These are phyloP conservation scores for Suillus variegatus DNA, from an alignment of 768 basidiomycete species.

Conservation along the genomic window DNA sequence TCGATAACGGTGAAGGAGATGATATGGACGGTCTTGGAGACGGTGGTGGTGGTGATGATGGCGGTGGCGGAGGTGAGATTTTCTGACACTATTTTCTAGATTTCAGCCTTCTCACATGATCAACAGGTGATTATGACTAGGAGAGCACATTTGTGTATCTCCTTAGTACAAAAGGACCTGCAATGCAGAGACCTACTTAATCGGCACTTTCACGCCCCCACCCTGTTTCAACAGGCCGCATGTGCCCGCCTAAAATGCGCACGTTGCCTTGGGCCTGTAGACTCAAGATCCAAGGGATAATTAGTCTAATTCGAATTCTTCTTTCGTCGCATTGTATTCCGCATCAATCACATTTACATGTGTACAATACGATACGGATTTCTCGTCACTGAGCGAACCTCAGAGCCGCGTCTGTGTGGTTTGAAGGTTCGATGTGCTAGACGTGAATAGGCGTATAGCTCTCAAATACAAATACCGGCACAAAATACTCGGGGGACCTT, in stretches of 20 bases:
- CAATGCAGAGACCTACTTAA: background rate
- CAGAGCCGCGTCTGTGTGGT: background rate
- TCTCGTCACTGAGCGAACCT: background rate
- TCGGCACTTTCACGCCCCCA: background rate
- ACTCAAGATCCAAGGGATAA: too few relatives aligned
- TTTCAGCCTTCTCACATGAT: background rate
- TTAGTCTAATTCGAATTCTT: background rate
- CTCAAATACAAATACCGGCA: background rate
- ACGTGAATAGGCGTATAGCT: background rate
- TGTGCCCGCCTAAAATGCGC: background rate
- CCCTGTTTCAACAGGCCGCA: too few relatives aligned
- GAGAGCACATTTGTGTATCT: background rate
- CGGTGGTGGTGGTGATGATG: constrained; percentile 64
- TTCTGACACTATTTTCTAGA: constrained; percentile 6
- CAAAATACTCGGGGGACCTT: background rate
- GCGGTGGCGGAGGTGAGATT: constrained; percentile 50
- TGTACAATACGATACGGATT: background rate
- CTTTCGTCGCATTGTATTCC: too few relatives aligned
- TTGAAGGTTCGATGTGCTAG: background rate
- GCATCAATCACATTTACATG: too few relatives aligned
- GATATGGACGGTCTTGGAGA: constrained; percentile 78
- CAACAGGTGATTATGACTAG: constrained; percentile 30
- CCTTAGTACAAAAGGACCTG: background rate
- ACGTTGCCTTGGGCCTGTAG: background rate
- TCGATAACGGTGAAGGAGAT: constrained; percentile 86